Conservation (phyloP, 129 eudicot species). For the Tagetes erecta region DNA sequence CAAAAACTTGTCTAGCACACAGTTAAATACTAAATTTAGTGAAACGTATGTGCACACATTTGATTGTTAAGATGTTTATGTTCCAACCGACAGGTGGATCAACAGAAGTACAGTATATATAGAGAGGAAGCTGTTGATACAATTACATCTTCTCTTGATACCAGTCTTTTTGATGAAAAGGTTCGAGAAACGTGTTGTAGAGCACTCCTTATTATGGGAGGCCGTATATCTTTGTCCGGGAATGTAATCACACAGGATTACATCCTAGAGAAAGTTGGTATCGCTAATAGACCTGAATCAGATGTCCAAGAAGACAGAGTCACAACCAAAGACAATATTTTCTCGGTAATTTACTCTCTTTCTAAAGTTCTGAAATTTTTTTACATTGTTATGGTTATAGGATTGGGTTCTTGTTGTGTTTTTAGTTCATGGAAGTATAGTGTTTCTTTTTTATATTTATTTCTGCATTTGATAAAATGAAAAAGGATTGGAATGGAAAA, state of each 20-base stretch:
- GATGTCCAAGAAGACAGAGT: conserved; percentile 36
- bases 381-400: background rate
- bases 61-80: conserved; percentile 13
- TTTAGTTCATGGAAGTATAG: background rate
- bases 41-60: conserved; percentile 1
- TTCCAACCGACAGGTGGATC: conserved; percentile 55
- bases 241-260: conserved; percentile 68
- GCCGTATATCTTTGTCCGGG: conserved; percentile 59
- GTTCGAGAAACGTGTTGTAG: conserved; percentile 57
- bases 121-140: conserved; percentile 75
- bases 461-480: background rate
- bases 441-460: background rate
- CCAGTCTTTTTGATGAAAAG: conserved; percentile 49
- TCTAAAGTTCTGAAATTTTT: background rate
- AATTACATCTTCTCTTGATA: conserved; percentile 49
- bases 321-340: conserved; percentile 26
- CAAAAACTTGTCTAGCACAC: background rate
- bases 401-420: conserved; percentile 6
- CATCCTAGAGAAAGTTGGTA: conserved; percentile 65
- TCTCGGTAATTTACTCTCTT: conserved; percentile 36
- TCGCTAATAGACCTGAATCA: conserved; percentile 41
- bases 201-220: conserved; percentile 76
- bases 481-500: background rate
- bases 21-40: background rate
- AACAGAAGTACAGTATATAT: conserved; percentile 43